Evolutionary conservation across 108 stramenopile genomes (phyloP), one percentile per base, ranked within the genome.

Genomic region (Thalassiosira profunda): DNA sequence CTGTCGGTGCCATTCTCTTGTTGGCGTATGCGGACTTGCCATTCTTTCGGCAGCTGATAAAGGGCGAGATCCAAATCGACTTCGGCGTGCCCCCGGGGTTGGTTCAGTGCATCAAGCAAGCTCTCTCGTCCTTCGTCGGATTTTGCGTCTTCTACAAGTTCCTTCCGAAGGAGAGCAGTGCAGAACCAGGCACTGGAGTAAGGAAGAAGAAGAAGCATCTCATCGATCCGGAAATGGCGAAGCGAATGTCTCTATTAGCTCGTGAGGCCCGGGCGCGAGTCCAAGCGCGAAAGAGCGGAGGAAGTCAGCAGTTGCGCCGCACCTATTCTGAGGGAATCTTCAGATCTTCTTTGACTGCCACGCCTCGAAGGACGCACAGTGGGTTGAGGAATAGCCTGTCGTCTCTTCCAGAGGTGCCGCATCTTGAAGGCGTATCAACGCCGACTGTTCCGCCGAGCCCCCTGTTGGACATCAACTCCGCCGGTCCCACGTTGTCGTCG

Each of bases 91-190:
- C 52, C 24, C 11, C 28, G 4, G 18, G 5, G 12, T 21, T 28
- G 6, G 33, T 53, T n/a, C 23, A 53, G 11, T 20, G 14, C 12
- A 26, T 53, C 5, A 5, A 53, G 5, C 52, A 53, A 53, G 5
- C 20, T 5, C 24, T 28, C 28, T 53, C 52, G 6, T 53, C 52
- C 52, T 53, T 53, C 24, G 25, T 53, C 23, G 52, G 17, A 12
- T 26, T 18, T 28, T 53, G 52, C 20, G 11, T 53, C 52, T 53
- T 53, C 20, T 14, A 12, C 52, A 53, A 53, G 25, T 28, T 53
- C 52, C 18, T 53, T 5, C 52, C 52, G 5, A 53, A 4, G 5
- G 52, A 21, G 5, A 5, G 29, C 17, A 8, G 29, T 6, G 5
- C 52, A 12, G 5, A 12, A 12, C 52, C 52, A 20, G 14, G 20